Base-by-base conservation (phyloP, 352 stramenopile species). In the Blastocystis sp. region DNA sequence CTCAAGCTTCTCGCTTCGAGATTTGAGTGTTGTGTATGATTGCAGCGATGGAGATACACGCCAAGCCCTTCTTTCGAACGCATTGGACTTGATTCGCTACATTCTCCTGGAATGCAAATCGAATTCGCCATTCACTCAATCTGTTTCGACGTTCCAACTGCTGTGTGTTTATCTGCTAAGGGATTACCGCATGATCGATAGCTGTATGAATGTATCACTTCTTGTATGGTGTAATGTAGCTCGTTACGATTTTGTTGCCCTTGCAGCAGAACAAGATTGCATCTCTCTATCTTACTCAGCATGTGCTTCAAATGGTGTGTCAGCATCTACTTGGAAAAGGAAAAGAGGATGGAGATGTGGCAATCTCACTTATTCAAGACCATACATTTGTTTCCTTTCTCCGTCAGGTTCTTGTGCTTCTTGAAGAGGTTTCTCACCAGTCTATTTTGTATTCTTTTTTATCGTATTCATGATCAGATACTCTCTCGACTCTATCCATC, bases 51-150 rank as follows among this genome's bases (percentile, higher is more conserved):
- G 43, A 65, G 45, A 63, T 16, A 81, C 70, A 41, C 70, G 70
- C 50, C 45, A 81, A 13, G 70, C 70, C 4, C 70, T 81, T 4
- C 9, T 81, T 34, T 20, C 3, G 3, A 81, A 64, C 39, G 24
- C 45, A 3, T 8, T 81, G 13, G 70, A 81, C 26, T 39, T 81
- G n/a, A 62, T 81, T 18, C 16, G 37, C 13, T 66, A 26, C 24
- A 41, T 81, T 43, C 9, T 81, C 0, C 18, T 24, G 20, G 39
- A 81, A 43, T 64, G 0, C 3, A 26, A 26, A 41, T 26, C 20
- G n/a, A 41, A n/a, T 41, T 7, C 55, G 34, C 50, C 55, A 45
- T 81, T 81, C 50, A 81, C 70, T n/a, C n/a, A 63, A 47, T 81
- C 70, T 16, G 16, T 64, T 20, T 11, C 55, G n/a, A 9, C 16